These are phyloP conservation scores for Coemansia sp. DNA, from an alignment of 192 early-diverging fungal species.

Conservation along the genomic window DNA sequence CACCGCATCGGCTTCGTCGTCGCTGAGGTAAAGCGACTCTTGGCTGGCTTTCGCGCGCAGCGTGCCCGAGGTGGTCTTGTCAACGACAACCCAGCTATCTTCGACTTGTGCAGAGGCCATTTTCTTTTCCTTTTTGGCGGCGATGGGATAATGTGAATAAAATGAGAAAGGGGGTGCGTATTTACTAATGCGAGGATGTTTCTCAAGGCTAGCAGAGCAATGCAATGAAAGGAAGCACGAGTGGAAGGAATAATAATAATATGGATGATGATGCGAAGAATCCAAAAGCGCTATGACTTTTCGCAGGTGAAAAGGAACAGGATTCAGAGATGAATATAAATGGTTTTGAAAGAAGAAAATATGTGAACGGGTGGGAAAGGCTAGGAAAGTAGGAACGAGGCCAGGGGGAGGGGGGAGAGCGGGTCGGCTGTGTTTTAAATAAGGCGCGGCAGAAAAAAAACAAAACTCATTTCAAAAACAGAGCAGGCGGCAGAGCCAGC, in stretches of 20 bases:
- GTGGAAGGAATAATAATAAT: not conserved
- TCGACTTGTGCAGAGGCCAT: constrained; percentile 26
- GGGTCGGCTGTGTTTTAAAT: constrained; percentile 7
- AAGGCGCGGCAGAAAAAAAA: not conserved
- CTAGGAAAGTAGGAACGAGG: not conserved
- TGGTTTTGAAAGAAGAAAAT: not conserved
- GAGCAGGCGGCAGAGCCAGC: not conserved
- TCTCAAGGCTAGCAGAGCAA: too few species aligned
- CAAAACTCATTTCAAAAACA: not conserved
- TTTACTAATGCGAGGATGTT: not conserved
- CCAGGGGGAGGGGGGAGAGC: not conserved
- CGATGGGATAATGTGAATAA: not conserved
- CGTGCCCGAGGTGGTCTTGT: constrained; percentile 44
- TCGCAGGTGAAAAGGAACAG: not conserved
- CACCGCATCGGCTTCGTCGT: constrained; percentile 7
- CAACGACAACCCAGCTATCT: constrained; percentile 56
- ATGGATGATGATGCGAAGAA: not conserved
- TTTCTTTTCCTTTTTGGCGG: not conserved
- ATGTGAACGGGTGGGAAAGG: not conserved
- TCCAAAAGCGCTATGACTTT: not conserved
- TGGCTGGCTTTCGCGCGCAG: constrained; percentile 52
- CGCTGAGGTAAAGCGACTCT: constrained; percentile 47
- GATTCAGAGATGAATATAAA: too few species aligned
- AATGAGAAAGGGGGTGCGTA: not conserved
- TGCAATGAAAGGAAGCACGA: not conserved